Evolutionary conservation across 805 yeast genomes (phyloP).

Genomic region (Lipomyces japonicus): DNA sequence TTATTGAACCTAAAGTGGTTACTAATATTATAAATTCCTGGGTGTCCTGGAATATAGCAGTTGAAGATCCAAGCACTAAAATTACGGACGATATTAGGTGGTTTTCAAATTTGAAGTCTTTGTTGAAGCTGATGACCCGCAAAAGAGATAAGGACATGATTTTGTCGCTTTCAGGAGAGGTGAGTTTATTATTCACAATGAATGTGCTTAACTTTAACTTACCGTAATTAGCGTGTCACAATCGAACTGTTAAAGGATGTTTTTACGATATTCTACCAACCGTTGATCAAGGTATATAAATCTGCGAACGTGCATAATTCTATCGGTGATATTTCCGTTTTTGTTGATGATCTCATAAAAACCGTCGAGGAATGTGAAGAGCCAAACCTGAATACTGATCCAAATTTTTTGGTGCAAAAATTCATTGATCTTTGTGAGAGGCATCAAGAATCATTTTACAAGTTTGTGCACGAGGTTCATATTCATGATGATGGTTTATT

Average conservation of each 20-base stretch:
- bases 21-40: conserved; percentile 34
- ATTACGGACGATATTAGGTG: conserved; percentile 19
- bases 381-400: conserved; percentile 51
- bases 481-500: conserved; percentile 72
- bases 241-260: conserved; percentile 71
- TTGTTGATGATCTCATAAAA: conserved; percentile 62
- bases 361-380: conserved; percentile 50
- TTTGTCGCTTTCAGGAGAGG: conserved; percentile 38
- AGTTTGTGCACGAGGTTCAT: conserved; percentile 78
- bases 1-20: conserved; percentile 27
- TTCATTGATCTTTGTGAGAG: conserved; percentile 62
- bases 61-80: conserved; percentile 30
- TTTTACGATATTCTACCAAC: conserved; percentile 68
- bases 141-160: conserved; percentile 71
- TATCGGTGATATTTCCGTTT: conserved; percentile 57
- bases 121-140: conserved; percentile 60
- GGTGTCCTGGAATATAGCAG: conserved; percentile 39
- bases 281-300: conserved; percentile 64
- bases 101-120: conserved; percentile 46
- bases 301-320: conserved; percentile 64
- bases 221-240: conserved; percentile 79
- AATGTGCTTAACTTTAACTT: conserved; percentile 35
- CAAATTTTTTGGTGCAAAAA: conserved; percentile 62
- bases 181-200: neutral
- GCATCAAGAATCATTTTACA: conserved; percentile 69